Conservation (phyloP, 805 yeast species). For the Starmerella geochares region DNA sequence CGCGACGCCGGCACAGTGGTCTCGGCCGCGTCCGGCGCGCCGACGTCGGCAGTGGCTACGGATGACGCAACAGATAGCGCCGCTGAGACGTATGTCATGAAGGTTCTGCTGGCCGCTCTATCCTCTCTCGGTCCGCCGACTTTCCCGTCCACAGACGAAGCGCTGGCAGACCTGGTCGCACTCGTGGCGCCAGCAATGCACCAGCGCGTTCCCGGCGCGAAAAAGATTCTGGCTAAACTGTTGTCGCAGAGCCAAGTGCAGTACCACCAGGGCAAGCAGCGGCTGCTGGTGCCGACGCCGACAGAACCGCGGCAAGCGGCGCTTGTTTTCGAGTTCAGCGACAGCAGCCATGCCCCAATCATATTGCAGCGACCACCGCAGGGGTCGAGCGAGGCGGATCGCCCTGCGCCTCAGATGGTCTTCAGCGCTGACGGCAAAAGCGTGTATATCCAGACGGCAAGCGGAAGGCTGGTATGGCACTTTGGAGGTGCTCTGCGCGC, state of each 20-base stretch:
- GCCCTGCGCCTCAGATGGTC: not conserved
- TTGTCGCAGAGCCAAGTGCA: slow-evolving; percentile 7
- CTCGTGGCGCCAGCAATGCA: slow-evolving; percentile 6
- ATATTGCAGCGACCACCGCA: slow-evolving; percentile 2
- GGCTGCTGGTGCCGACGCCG: slow-evolving; percentile 16
- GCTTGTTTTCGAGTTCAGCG: slow-evolving; percentile 11
- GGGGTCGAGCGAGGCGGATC: not conserved
- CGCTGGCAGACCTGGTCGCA: slow-evolving; percentile 9
- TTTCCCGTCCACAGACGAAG: slow-evolving; percentile 11
- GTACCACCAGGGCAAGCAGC: slow-evolving; percentile 15
- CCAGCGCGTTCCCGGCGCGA: slow-evolving; percentile 6
- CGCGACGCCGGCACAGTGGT: not conserved
- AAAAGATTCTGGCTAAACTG: slow-evolving; percentile 13
- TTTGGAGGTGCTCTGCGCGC: slow-evolving; percentile 6
- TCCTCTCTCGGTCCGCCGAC: not conserved
- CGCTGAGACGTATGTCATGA: not conserved
- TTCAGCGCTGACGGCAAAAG: slow-evolving; percentile 18
- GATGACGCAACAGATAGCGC: not conserved
- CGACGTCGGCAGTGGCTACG: not conserved
- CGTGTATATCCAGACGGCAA: slow-evolving; percentile 2
- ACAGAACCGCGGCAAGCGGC: slow-evolving; percentile 4
- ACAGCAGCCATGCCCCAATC: not conserved
- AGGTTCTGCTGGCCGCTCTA: slow-evolving; percentile 7
- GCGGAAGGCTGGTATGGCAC: slow-evolving; percentile 8
- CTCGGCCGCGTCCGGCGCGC: not conserved